Evolutionary conservation across 75 land plant genomes (phyloP).

Genomic region (Adiantum capillusveneris): DNA sequence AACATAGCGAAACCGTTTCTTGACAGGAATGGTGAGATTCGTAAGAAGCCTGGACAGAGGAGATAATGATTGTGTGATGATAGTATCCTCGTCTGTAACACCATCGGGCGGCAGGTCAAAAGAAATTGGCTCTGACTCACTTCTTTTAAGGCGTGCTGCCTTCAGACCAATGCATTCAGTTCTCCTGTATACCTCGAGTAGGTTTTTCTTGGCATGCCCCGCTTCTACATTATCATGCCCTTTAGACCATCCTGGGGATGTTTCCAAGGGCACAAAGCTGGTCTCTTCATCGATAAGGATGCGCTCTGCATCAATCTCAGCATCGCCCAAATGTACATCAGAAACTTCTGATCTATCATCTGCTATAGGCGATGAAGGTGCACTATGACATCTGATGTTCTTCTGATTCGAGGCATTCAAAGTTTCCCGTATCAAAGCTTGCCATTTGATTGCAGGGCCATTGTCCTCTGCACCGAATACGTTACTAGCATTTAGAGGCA

Average conservation of each 20-base stretch:
- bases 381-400: slow-evolving; percentile 46
- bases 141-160: background rate
- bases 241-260: background rate
- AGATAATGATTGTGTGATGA: background rate
- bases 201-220: background rate
- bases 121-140: background rate
- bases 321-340: background rate
- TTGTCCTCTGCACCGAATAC: slow-evolving; percentile 85
- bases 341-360: slow-evolving; percentile 46
- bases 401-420: slow-evolving; percentile 35
- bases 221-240: background rate
- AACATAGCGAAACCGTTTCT: slow-evolving; percentile 25
- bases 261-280: background rate
- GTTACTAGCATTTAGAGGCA: slow-evolving; percentile 93
- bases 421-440: slow-evolving; percentile 55
- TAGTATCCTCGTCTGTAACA: background rate
- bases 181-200: background rate
- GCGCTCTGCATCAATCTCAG: slow-evolving; percentile 1
- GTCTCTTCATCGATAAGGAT: slow-evolving; percentile 4
- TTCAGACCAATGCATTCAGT: background rate
- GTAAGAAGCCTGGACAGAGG: background rate
- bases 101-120: background rate
- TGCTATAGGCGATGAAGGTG: slow-evolving; percentile 67
- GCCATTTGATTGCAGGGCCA: slow-evolving; percentile 88
- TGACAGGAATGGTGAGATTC: background rate